Evolutionary conservation across 768 basidiomycete species (phyloP).

Genomic region (Pulveroboletus frians): DNA sequence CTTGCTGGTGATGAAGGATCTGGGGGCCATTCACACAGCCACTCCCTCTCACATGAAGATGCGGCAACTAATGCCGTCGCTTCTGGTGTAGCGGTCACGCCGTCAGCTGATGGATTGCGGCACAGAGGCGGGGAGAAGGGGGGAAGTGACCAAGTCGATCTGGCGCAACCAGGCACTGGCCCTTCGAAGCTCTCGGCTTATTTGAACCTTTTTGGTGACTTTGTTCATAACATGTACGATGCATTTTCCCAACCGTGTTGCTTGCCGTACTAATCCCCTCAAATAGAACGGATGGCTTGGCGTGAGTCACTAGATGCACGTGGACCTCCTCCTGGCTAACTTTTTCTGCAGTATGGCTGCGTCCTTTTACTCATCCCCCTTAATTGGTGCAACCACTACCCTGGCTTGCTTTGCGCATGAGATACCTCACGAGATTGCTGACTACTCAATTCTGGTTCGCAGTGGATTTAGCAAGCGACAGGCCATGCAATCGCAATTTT

Average conservation of each 20-base stretch:
- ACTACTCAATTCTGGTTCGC: constrained; percentile 87
- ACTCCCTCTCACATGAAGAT: constrained; percentile 47
- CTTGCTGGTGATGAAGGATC: constrained; percentile 56
- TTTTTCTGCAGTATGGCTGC: constrained; percentile 69
- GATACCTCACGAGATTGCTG: constrained; percentile 96
- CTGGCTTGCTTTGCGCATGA: constrained; percentile 93
- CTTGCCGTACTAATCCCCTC: constrained; percentile 13
- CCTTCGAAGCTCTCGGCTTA: constrained; percentile 87
- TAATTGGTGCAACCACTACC: constrained; percentile 92
- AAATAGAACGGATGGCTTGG: constrained; percentile 83
- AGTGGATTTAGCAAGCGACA: constrained; percentile 88
- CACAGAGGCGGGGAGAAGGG: constrained; percentile 36
- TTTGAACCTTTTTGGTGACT: constrained; percentile 89
- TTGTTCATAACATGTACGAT: constrained; percentile 84
- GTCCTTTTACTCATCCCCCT: constrained; percentile 93
- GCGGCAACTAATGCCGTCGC: constrained; percentile 31
- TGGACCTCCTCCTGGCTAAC: constrained; percentile 1
- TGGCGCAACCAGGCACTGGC: constrained; percentile 33
- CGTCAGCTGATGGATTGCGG: constrained; percentile 45
- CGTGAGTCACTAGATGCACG: constrained; percentile 46
- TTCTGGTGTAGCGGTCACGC: constrained; percentile 44
- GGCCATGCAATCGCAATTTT: constrained; percentile 90
- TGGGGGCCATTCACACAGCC: constrained; percentile 45
- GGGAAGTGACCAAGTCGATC: constrained; percentile 22
- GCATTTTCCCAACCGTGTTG: constrained; percentile 11